A percentile compares a stretch with the other conserved stretches of the same genome.
These are phyloP conservation scores for Talaromyces rugulosus DNA, from an alignment of 2,329 filamentous ascomycete species.

Conservation along the genomic window DNA sequence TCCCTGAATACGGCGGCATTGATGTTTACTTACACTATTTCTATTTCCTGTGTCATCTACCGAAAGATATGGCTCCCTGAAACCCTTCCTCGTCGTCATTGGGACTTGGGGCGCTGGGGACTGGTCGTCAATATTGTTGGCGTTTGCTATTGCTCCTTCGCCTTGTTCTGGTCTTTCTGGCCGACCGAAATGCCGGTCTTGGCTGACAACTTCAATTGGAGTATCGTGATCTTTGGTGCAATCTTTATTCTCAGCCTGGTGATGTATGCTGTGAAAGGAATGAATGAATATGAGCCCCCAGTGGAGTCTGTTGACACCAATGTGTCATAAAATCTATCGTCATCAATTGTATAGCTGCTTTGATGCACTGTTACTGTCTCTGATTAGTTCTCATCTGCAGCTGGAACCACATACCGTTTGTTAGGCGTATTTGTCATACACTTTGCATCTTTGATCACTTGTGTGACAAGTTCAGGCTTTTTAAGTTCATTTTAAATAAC, in stretches of 20 bases:
- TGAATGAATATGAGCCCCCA: constrained; percentile 10
- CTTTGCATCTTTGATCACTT: too few relatives aligned
- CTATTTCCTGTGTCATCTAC: constrained; percentile 43
- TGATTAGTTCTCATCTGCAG: too few relatives aligned
- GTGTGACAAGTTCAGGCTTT: too few relatives aligned
- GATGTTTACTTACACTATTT: constrained; percentile 49
- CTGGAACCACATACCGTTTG: too few relatives aligned
- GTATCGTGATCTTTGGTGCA: constrained; percentile 40
- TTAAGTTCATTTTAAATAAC: too few relatives aligned
- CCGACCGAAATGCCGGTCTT: constrained; percentile 37
- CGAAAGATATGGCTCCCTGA: constrained; percentile 36
- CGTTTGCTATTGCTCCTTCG: constrained; percentile 39
- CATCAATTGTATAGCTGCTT: too few relatives aligned
- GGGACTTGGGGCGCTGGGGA: constrained; percentile 42
- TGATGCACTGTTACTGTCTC: too few relatives aligned
- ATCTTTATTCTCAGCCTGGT: constrained; percentile 36
- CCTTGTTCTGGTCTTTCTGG: constrained; percentile 48
- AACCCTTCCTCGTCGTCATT: constrained; percentile 38
- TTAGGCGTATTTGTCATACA: too few relatives aligned
- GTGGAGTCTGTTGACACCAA: neutral
- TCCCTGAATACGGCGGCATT: constrained; percentile 47
- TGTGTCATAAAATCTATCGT: too few relatives aligned
- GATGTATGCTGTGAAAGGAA: constrained; percentile 29
- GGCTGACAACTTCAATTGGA: constrained; percentile 48
- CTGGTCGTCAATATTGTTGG: constrained; percentile 43